Evolutionary conservation across 1,139 yeast genomes (phyloP).

Genomic region (Blastobotrys arbuscula): DNA sequence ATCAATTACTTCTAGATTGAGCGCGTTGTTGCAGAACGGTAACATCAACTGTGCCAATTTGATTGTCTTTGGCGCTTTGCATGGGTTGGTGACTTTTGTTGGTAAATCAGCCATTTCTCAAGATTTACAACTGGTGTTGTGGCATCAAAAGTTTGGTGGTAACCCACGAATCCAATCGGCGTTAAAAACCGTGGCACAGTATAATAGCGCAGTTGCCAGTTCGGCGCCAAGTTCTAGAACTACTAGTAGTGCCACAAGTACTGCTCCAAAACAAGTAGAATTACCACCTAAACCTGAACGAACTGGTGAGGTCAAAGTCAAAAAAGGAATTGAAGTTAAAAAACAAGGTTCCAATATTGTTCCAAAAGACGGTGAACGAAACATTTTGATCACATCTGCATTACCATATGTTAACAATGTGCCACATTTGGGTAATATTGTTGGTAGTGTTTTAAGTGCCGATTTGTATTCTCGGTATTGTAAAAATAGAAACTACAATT

Average conservation of each 20-base stretch:
- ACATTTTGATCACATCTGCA: slow-evolving; percentile 88
- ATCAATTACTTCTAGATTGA: slow-evolving; percentile 13
- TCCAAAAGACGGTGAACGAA: slow-evolving; percentile 67
- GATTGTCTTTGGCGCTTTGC: slow-evolving; percentile 29
- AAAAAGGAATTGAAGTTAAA: slow-evolving; percentile 34
- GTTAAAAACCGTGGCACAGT: slow-evolving; percentile 17
- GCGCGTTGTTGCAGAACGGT: slow-evolving; percentile 14
- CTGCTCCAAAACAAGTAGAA: slow-evolving; percentile 33
- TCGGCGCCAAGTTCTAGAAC: slow-evolving; percentile 11
- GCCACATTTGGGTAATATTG: slow-evolving; percentile 95
- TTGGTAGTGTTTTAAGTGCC: slow-evolving; percentile 92
- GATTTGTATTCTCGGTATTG: slow-evolving; percentile 90
- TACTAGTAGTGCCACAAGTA: slow-evolving; percentile 21
- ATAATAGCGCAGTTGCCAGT: slow-evolving; percentile 8
- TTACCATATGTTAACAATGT: slow-evolving; percentile 96
- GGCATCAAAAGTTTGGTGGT: slow-evolving; percentile 32
- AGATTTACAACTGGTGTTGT: slow-evolving; percentile 28
- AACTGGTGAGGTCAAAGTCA: slow-evolving; percentile 49
- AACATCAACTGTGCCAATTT: slow-evolving; percentile 25
- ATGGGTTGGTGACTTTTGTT: slow-evolving; percentile 28
- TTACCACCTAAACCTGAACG: slow-evolving; percentile 42
- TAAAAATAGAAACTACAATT: slow-evolving; percentile 82
- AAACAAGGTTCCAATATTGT: slow-evolving; percentile 32
- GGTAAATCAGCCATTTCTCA: slow-evolving; percentile 31
- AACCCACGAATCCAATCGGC: slow-evolving; percentile 27